Evolutionary conservation across 352 stramenopile genomes (phyloP).

Genomic region (Globisporangium cederbergense): DNA sequence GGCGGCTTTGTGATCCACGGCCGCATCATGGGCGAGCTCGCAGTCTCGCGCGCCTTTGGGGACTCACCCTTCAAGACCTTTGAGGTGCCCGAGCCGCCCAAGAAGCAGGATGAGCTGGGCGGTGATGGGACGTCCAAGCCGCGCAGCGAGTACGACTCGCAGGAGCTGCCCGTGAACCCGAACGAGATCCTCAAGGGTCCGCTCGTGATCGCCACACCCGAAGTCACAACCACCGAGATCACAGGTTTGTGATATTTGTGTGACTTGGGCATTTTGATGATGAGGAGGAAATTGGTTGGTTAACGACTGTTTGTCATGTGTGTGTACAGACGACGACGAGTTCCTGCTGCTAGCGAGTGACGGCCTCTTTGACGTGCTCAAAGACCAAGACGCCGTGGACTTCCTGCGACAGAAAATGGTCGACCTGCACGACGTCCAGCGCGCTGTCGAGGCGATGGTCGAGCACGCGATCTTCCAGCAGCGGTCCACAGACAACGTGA

Average conservation of each 20-base stretch:
- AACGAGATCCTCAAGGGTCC: slow-evolving; percentile 85
- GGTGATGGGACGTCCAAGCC: slow-evolving; percentile 29
- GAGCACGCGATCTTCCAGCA: slow-evolving; percentile 82
- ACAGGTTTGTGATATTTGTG: slow-evolving; percentile 25
- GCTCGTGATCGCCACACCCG: slow-evolving; percentile 74
- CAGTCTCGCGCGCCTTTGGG: slow-evolving; percentile 77
- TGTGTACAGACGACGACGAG: slow-evolving; percentile 54
- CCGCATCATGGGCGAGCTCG: slow-evolving; percentile 92
- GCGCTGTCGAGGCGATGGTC: slow-evolving; percentile 71
- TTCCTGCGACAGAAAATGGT: slow-evolving; percentile 70
- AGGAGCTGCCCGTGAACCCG: slow-evolving; percentile 76
- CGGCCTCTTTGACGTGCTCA: slow-evolving; percentile 78
- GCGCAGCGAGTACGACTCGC: slow-evolving; percentile 68
- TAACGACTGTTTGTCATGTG: neutral
- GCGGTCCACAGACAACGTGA: slow-evolving; percentile 86
- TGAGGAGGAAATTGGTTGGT: neutral
- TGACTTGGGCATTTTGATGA: neutral
- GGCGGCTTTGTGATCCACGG: slow-evolving; percentile 88
- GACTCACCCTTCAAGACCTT: slow-evolving; percentile 97
- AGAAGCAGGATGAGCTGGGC: slow-evolving; percentile 4
- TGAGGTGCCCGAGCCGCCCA: slow-evolving; percentile 49
- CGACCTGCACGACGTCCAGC: slow-evolving; percentile 71
- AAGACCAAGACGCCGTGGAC: slow-evolving; percentile 80
- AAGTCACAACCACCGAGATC: slow-evolving; percentile 70
- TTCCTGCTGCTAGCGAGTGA: slow-evolving; percentile 81